Base-by-base conservation (phyloP, 2,329 filamentous ascomycete species). In the Myriosclerotinia curreyana region DNA sequence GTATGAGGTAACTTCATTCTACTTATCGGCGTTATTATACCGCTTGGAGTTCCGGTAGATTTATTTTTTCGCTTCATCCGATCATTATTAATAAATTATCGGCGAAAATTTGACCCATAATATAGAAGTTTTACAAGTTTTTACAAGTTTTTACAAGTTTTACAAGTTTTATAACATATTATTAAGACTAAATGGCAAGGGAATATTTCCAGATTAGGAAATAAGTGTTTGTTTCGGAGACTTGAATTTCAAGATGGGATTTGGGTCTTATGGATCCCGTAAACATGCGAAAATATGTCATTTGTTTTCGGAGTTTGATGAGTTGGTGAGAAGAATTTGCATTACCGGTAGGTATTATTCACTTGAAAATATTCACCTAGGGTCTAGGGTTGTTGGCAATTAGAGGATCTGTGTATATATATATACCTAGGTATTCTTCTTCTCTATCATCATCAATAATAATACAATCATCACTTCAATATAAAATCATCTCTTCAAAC, bases 381-480 rank as follows among this genome's bases (percentile, higher is more conserved):
- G 42, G 55, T 48, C 42, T 6, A 28, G 28, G 55, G n/a, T 25
- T n/a, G 55, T 48, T 25, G 31, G 14, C 28, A 20, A 25, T 31
- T 48, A 1, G 28, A 22, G 5, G 42, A 12, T 48, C n/a, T 34
- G 44, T 20, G 42, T 58, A 58, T 58, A 58, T 58, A 58, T 58
- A 58, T n/a, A 58, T 58, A n/a, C n/a, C n/a, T n/a, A n/a, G n/a
- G n/a, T 48, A 48, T 58, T 48, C 54, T 36, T 48, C 55, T 58
- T 48, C 5, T 25, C 40, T 46, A 56, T 56, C 40, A 56, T 61
- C 49, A 61, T 61, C 59, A 61, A n/a, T n/a, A n/a, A n/a, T n/a
- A n/a, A n/a, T 28, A 40, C 38, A 5, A 51, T 50, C 58, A 44
- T 52, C 58, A 52, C 22, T 55, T 51, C 34, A 60, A 56, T 56